Base-by-base conservation (phyloP, 148 eudicot genomes). In the Vaccinium macrocarpon region DNA sequence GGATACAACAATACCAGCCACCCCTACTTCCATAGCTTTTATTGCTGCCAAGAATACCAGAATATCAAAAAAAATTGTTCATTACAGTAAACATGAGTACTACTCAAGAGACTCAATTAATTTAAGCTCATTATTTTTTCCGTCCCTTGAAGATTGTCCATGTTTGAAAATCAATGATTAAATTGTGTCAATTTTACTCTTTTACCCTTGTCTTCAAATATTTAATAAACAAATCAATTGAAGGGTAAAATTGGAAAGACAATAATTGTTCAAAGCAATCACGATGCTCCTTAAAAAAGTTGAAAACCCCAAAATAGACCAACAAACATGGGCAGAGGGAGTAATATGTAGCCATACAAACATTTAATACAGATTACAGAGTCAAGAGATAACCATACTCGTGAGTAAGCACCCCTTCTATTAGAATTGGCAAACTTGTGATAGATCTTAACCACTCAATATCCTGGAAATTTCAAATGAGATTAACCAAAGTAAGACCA, bases 361-460 rank as follows among this genome's bases (percentile, higher is more conserved):
- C 50, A 53, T 19, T 15, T 72, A 35, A 3, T 56, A 49, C 19
- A 56, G 21, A 27, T 6, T 56, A 49, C 27, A 56, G 21, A 27
- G 64, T 16, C 18, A 18, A 38, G 76, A 50, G 18, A 25, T 85
- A 92, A 95, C 98, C 98, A 87, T 95, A 98, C 84, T 95, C 98
- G 77, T 68, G 48, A 56, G 98, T 93, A 80, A 95, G 95, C 70
- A 94, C 80, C 74, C 98, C 98, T 88, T 96, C 94, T 56, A 96
- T 84, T 82, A 96, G 74, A 85, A 96, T 93, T 21, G 98, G 98
- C 86, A 94, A 90, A 32, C 85, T 91, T n/a, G 98, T 93, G 72
- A 93, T 86, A 50, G 96, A 92, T 84, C 88, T 87, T 84, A 95
- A 81, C 98, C 98, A 93, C 79, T 66, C 84, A 62, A 94, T 88